Evolutionary conservation across 129 eudicot genomes (phyloP), one percentile per base, ranked within the genome.

Genomic region (Sambucus nigra): DNA sequence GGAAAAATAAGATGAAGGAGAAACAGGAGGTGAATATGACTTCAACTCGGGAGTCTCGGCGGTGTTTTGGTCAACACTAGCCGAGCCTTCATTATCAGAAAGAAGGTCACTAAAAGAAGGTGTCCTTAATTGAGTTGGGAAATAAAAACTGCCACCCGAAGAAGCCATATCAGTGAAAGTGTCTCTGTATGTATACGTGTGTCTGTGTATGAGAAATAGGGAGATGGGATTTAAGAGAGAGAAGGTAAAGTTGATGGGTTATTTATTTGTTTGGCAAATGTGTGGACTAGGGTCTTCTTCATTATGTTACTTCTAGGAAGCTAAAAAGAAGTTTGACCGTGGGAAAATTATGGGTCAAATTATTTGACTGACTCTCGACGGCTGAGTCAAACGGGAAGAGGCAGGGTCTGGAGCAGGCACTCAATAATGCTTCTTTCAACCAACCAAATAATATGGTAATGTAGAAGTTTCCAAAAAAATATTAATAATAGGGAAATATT

Each of bases 281-380:
- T 49, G 44, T 17, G 22, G 51, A 39, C 32, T 38, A 14, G 22
- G 41, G 26, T 31, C 56, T 51, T 51, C 19, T 51, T 19, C 2
- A 7, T 12, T 21, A 48, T 15, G 53, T 18, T 38, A 17, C 16
- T 41, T 64, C 87, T 70, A 2, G 70, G 84, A 86, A 86, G 92
- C 55, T 35, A 13, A 55, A 25, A 25, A 38, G 35, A 63, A 53
- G 38, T 83, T 88, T 83, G 96, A 83, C 89, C 76, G 84, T 80
- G 84, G 93, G 83, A 87, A 83, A 80, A 35, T 17, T 8, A 5
- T 9, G 35, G 64, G 96, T 88, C 96, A 83, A 83, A 88, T 67
- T 69, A 68, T 73, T 72, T 83, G 96, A 88, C 94, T 65, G 39
- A 57, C 54, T 56, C 80, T 40, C 73, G 95, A 89, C 89, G 86